Evolutionary conservation across 2,329 filamentous ascomycete species (phyloP).

Genomic region (Beauveria sp.): DNA sequence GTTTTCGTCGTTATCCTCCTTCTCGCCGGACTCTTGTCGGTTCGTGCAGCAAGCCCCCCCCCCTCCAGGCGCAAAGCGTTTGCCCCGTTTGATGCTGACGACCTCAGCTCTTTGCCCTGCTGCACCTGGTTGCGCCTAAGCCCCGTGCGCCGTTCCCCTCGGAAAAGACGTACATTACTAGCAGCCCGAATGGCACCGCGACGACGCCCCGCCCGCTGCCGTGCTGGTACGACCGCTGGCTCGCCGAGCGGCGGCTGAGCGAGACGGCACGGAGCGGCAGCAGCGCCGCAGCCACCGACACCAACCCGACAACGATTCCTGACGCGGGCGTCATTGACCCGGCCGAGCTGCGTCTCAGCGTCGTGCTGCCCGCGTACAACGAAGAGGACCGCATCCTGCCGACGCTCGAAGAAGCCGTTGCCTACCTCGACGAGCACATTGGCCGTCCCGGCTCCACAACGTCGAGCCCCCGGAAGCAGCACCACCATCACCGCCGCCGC

Average conservation of each 20-base stretch:
- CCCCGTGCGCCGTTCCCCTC: conserved; percentile 66
- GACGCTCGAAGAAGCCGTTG: conserved; percentile 85
- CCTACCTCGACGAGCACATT: conserved; percentile 73
- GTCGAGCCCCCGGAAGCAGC: conserved; percentile 21
- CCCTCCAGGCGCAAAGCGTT: neutral
- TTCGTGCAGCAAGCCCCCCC: conserved; percentile 20
- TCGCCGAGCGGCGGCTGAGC: conserved; percentile 48
- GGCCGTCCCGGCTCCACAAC: conserved; percentile 35
- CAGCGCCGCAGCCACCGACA: neutral
- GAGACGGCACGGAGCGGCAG: conserved; percentile 28
- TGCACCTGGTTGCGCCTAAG: conserved; percentile 70
- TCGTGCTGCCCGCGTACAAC: conserved; percentile 94
- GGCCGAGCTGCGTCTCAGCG: conserved; percentile 76
- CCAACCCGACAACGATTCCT: conserved; percentile 22
- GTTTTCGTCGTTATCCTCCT: conserved; percentile 26
- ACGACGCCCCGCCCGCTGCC: conserved; percentile 49
- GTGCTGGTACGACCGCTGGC: conserved; percentile 80
- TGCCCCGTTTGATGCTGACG: neutral
- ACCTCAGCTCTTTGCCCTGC: conserved; percentile 49
- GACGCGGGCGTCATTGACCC: conserved; percentile 58
- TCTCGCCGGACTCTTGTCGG: conserved; percentile 28
- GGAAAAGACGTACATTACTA: conserved; percentile 80
- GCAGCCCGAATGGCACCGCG: conserved; percentile 46
- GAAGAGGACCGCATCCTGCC: conserved; percentile 75
- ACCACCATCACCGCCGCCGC: conserved; percentile 21